Base-by-base conservation (phyloP, 2,329 filamentous ascomycete species). In the Aspergillus calidoustus region DNA sequence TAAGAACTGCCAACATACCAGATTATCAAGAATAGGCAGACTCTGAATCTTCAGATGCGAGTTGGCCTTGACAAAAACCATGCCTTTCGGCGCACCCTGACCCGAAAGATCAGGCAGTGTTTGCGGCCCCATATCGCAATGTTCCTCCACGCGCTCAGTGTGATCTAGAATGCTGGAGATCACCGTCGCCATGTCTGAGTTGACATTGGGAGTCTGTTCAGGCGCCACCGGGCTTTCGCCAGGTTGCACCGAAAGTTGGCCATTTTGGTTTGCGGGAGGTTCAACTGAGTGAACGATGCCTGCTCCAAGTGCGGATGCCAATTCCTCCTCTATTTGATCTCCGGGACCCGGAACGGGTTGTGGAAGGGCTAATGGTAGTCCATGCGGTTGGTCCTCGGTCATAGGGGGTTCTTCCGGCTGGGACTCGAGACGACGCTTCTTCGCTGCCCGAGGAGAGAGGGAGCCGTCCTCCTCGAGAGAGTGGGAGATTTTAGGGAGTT, bases 1-100 rank as follows among this genome's bases (percentile, higher is more conserved):
- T 13, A 19, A 25, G n/a, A 22, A n/a, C 7, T 15, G 3, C 8
- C 17, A 7, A 44, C 82, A 68, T 76, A 87, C 85, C 70, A 88
- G 70, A 64, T 86, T 88, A 63, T 89, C 86, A 23, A 89, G 74
- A 34, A 88, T 85, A 9, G 86, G 82, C 34, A 89, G 72, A 71
- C 85, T 87, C 65, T 88, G 83, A 22, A 86, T 81, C 68, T 85
- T 85, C 64, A 87, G 70, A 47, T 79, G 76, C 7, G 77, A 77
- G 59, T 78, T 80, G 47, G 78, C 77, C 62, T 80, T 80, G 30
- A 79, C 69, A 62, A 77, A 78, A 17, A 74, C 74, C 63, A 77
- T 68, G 17, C 70, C 73, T 59, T 74, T 74, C 11, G 73, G 69
- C 25, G 73, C 70, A 1, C 74, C 44, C 30, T 54, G 72, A 11